phyloP scores from a whole-genome alignment of 805 yeast species.

The Cyberlindnera xylosilytica region DNA sequence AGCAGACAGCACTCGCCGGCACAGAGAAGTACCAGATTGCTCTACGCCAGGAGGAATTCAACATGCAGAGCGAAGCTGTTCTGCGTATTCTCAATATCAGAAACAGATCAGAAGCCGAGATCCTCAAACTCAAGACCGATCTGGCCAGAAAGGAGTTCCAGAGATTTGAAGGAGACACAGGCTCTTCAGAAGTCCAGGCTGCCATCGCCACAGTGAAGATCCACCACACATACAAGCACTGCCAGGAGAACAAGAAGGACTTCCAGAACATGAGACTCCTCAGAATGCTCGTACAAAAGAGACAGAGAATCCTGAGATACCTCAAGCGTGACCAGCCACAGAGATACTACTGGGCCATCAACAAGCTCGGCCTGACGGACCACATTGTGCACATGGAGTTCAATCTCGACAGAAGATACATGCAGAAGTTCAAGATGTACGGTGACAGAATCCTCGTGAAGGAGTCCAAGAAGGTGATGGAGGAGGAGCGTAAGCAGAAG shows the following conservation, averaged over 20 bases:
- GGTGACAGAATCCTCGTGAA: slow-evolving; percentile 69
- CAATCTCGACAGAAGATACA: slow-evolving; percentile 70
- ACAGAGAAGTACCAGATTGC: slow-evolving; percentile 26
- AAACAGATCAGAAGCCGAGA: slow-evolving; percentile 62
- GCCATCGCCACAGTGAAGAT: slow-evolving; percentile 83
- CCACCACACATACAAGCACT: slow-evolving; percentile 72
- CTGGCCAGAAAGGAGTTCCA: slow-evolving; percentile 79
- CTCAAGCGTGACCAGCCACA: slow-evolving; percentile 78
- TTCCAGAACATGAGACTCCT: slow-evolving; percentile 62
- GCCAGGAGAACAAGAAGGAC: slow-evolving; percentile 70
- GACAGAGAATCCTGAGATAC: slow-evolving; percentile 81
- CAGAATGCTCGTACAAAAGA: slow-evolving; percentile 81
- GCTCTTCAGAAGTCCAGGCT: slow-evolving; percentile 94
- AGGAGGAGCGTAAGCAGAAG: slow-evolving; percentile 43
- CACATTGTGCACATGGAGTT: slow-evolving; percentile 76
- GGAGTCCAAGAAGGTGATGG: slow-evolving; percentile 46
- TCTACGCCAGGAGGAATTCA: slow-evolving; percentile 38
- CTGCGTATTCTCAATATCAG: slow-evolving; percentile 69
- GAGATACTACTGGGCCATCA: slow-evolving; percentile 80
- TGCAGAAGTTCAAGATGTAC: slow-evolving; percentile 75
- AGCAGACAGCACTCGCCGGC: slow-evolving; percentile 45
- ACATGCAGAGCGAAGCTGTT: slow-evolving; percentile 63
- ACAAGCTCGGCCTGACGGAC: slow-evolving; percentile 85
- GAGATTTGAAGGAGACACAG: slow-evolving; percentile 86
- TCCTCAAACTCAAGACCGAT: slow-evolving; percentile 51